A percentile compares a stretch with the other conserved stretches of the same genome.
These are phyloP conservation scores for Metarhizium humberi DNA, from an alignment of 2,329 filamentous ascomycete genomes.

Conservation along the genomic window DNA sequence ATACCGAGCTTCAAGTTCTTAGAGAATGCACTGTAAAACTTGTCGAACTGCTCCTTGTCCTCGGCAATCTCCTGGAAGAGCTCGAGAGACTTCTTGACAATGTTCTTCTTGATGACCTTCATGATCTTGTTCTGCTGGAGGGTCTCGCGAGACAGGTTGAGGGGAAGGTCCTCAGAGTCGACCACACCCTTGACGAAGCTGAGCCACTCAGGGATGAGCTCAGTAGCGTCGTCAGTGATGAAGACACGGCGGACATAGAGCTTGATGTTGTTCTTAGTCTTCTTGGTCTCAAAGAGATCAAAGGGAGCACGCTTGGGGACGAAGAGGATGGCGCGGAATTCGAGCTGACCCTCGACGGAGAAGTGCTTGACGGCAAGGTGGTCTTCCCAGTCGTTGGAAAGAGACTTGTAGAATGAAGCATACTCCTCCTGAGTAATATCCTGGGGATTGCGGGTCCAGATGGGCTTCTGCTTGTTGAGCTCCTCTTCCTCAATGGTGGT, in stretches of 20 bases:
- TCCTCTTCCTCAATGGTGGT: slow-evolving; percentile 98
- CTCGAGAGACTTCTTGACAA: slow-evolving; percentile 99
- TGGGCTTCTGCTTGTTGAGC: slow-evolving; percentile 99
- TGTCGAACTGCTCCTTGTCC: slow-evolving; percentile 99
- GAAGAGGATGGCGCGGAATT: slow-evolving; percentile 99
- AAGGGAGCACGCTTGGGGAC: slow-evolving; percentile 99
- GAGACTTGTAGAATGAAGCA: slow-evolving; percentile 98
- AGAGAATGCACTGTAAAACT: slow-evolving; percentile 99
- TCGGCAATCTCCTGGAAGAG: slow-evolving; percentile 98
- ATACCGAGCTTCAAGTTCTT: slow-evolving; percentile 99
- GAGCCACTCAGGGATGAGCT: slow-evolving; percentile 98
- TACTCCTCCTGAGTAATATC: slow-evolving; percentile 97
- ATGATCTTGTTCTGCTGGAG: slow-evolving; percentile 99
- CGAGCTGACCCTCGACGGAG: slow-evolving; percentile 99
- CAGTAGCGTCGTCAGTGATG: slow-evolving; percentile 98
- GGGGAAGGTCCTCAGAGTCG: slow-evolving; percentile 97
- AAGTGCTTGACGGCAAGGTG: slow-evolving; percentile 99
- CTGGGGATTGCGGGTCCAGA: slow-evolving; percentile 96
- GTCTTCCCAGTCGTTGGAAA: slow-evolving; percentile 99
- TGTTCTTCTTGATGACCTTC: slow-evolving; percentile 99
- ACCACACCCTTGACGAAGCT: slow-evolving; percentile 99
- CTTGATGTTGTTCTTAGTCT: slow-evolving; percentile 99
- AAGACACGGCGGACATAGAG: slow-evolving; percentile 99
- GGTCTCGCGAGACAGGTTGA: slow-evolving; percentile 99
- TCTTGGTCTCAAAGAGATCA: slow-evolving; percentile 99